These are phyloP conservation scores for Verbascum thapsus DNA, from an alignment of 257 asterid genomes.

Conservation along the genomic window DNA sequence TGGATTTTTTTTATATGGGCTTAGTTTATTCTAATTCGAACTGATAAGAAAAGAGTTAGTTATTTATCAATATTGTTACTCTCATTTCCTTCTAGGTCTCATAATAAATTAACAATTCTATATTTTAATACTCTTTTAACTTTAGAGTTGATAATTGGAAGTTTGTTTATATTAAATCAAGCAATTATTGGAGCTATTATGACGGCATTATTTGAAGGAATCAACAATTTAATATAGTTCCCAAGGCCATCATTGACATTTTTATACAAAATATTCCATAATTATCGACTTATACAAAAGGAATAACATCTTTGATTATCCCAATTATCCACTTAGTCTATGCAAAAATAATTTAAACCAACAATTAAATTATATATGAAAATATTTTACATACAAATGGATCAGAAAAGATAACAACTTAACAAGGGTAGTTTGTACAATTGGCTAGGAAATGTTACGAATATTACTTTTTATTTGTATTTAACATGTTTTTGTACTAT, in stretches of 20 bases:
- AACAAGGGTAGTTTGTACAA: neutral
- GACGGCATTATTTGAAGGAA: neutral
- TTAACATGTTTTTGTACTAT: neutral
- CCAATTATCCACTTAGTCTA: slow-evolving; percentile 1
- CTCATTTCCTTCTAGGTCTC: too few relatives aligned
- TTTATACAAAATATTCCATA: too few relatives aligned
- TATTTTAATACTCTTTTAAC: neutral
- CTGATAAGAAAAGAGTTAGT: too few relatives aligned
- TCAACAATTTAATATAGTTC: neutral
- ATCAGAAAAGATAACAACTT: neutral
- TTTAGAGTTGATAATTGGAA: neutral
- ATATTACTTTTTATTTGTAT: neutral
- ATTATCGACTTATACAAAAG: neutral
- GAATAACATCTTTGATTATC: slow-evolving; percentile 16
- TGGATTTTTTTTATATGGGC: too few relatives aligned
- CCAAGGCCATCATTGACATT: slow-evolving; percentile 4
- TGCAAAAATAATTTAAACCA: slow-evolving; percentile 1
- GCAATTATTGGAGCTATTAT: too few relatives aligned
- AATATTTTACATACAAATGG: too few relatives aligned
- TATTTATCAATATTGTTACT: too few relatives aligned
- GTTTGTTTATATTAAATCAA: neutral
- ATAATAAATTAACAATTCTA: neutral
- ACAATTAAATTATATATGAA: too few relatives aligned
- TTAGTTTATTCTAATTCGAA: too few relatives aligned
- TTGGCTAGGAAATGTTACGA: slow-evolving; percentile 22